Evolutionary conservation across 1,139 yeast genomes (phyloP), one percentile per base, ranked within the genome.

Genomic region (Lodderomyces margitis): DNA sequence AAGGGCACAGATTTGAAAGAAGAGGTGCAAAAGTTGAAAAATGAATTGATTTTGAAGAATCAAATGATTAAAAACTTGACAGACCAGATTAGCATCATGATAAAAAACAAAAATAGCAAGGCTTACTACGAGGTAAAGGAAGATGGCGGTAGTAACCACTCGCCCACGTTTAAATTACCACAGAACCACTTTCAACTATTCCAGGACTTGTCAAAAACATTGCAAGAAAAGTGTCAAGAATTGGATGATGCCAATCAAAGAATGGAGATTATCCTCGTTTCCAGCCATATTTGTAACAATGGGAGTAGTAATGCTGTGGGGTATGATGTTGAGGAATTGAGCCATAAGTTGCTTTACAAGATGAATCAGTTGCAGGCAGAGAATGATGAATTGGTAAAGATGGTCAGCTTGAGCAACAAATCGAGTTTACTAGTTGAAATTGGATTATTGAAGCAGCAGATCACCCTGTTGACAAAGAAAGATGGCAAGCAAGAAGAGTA

Each of bases 291-390:
- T 16, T 37, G 16, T 12, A 25, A 19, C 14, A 30, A 36, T 15
- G 21, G 12, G 12, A 31, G 38, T 19, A 36, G 28, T 20, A 36
- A 28, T n/a, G 30, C 16, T 4, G 16, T 27, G n/a, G 38, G 38
- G 42, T 81, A 75, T 53, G 95, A 87, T 54, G 86, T 81, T 37
- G 80, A 84, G 51, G 92, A 87, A 49, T 63, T 87, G 39, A 81
- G 92, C 7, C 95, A 88, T 57, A 83, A 85, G 51, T 78, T 87
- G 43, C 70, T 87, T 39, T 72, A 76, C 39, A 81, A 87, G 48
- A 57, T 89, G 47, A 77, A 78, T 45, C 64, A 74, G 44, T 65
- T 88, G 48, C 79, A 80, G 19, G 73, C 72, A 37, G 96, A 89
- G 57, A 89, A 89, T 56, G 83, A 80, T 44, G 77, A 74, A 44